These are phyloP conservation scores for Paramecium pentaurelia DNA, from an alignment of 73 alveolate species.

Conservation along the genomic window DNA sequence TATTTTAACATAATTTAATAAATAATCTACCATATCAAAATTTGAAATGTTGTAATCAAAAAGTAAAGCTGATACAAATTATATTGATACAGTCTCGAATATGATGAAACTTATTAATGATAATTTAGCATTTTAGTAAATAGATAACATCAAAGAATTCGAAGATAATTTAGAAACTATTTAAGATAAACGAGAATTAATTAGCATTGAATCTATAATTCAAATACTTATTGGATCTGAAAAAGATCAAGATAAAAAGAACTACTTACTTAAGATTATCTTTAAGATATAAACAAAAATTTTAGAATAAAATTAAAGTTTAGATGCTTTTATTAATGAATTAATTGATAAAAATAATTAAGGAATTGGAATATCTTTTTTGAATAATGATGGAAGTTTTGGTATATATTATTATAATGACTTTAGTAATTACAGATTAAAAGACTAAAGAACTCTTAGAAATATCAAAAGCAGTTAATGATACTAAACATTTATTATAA, in stretches of 20 bases:
- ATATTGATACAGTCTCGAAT: background rate
- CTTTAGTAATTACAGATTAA: background rate
- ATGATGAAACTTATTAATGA: background rate
- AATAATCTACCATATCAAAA: background rate
- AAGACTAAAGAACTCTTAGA: background rate
- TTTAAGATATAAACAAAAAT: background rate
- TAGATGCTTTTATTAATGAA: background rate
- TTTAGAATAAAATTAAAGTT: background rate
- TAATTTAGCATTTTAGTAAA: background rate
- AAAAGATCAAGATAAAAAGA: background rate
- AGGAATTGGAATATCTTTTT: background rate
- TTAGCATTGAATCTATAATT: background rate
- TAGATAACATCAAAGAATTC: background rate
- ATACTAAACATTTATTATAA: background rate
- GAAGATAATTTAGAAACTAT: background rate
- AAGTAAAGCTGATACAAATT: background rate
- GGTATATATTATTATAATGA: background rate
- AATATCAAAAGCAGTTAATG: background rate
- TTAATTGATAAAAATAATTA: background rate
- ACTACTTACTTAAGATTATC: background rate
- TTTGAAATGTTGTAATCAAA: background rate
- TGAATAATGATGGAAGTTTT: background rate
- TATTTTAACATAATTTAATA: background rate
- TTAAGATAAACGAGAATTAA: background rate
- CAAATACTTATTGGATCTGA: background rate